Base-by-base conservation (phyloP, 1,284 basidiomycete species). In the Cryptococcus sp. region DNA sequence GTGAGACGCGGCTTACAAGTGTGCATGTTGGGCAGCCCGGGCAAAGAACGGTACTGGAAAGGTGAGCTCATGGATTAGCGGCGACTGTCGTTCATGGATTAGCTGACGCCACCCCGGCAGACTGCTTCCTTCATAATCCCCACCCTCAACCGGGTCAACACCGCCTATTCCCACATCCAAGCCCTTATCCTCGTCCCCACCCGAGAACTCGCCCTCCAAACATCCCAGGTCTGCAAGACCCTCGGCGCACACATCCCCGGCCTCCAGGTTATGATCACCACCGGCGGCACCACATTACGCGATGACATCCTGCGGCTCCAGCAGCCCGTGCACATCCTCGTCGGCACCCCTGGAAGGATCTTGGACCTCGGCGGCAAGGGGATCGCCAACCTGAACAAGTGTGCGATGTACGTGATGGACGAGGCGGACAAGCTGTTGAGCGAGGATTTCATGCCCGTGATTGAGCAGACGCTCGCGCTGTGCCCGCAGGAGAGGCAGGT, bases 51-150 rank as follows among this genome's bases (percentile, higher is more conserved):
- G 73, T 58, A 77, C 76, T 28, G 76, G 75, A 58, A 78, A 77
- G 57, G 72, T 71, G 21, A 60, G 68, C 47, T 13, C 2, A 8
- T 7, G 4, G 12, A 16, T 18, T 12, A 20, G 38, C 46, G 28
- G 16, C 24, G 18, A 46, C 8, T 39, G n/a, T n/a, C n/a, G n/a
- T n/a, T n/a, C n/a, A 23, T 11, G 43, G 51, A 23, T 56, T 38
- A 44, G 37, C 16, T 37, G 38, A 33, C 33, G 12, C 12, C 23
- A 42, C 33, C n/a, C 21, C 48, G 5, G 28, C 42, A 98, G 83
- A 98, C 95, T 38, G 95, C 92, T 21, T 94, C 96, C 37, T 98
- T 98, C 82, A 90, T 96, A 77, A 98, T 98, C 75, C 95, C 96
- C 42, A 85, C 91, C 57, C 85, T 98, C 59, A 91, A 97, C 77